Conservation (phyloP, 148 eudicot species). For the Euryodendron excelsum region DNA sequence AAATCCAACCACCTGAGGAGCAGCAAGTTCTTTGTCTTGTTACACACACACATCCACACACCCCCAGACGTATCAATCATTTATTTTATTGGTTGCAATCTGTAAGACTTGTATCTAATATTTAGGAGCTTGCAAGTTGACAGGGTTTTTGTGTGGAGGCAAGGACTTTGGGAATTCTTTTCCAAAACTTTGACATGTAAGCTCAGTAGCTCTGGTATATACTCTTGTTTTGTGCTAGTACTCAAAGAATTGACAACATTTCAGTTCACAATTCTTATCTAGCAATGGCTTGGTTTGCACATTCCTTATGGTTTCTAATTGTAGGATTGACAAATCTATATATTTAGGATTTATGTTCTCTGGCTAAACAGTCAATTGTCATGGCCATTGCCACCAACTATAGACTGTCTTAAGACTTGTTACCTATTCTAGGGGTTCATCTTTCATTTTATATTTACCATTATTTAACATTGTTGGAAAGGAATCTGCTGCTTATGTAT, state of each 20-base stretch:
- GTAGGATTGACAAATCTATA: not conserved
- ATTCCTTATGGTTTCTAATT: not conserved
- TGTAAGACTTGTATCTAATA: constrained; percentile 12
- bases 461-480: not conserved
- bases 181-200: constrained; percentile 97
- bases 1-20: constrained; percentile 18
- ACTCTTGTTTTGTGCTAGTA: constrained; percentile 6
- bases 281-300: not conserved
- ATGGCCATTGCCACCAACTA: not conserved
- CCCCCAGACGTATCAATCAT: not conserved
- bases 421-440: not conserved
- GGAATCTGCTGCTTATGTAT: not conserved
- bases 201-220: constrained; percentile 17
- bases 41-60: not conserved
- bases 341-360: not conserved
- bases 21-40: not conserved
- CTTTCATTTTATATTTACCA: not conserved
- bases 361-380: not conserved
- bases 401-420: not conserved
- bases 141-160: constrained; percentile 99
- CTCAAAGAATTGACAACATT: not conserved
- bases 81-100: not conserved
- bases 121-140: constrained; percentile 25
- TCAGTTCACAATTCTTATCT: not conserved
- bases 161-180: constrained; percentile 85